Evolutionary conservation across 2,329 filamentous ascomycete species (phyloP).

Genomic region (Xylaria sp.): DNA sequence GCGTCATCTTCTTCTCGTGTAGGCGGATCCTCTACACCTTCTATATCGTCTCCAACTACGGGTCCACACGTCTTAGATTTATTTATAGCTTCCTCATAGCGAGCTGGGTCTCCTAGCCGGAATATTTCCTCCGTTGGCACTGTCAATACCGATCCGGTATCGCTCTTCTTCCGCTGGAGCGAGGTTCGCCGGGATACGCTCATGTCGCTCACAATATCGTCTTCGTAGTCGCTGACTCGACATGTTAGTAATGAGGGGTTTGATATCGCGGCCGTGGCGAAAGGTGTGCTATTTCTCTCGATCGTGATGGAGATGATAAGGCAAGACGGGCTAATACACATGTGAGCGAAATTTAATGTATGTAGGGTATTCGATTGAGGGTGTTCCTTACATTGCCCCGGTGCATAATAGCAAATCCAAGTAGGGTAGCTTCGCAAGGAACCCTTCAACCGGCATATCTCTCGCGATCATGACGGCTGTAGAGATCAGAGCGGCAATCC

Average conservation of each 20-base stretch:
- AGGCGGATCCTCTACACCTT: constrained; percentile 4
- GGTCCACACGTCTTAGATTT: constrained; percentile 18
- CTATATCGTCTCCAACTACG: constrained; percentile 27
- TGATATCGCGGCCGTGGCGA: constrained; percentile 45
- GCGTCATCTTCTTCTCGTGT: constrained; percentile 36
- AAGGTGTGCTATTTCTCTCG: constrained; percentile 45
- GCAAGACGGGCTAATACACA: constrained; percentile 43
- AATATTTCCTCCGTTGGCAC: constrained; percentile 43
- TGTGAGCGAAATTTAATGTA: constrained; percentile 10
- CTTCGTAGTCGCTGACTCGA: constrained; percentile 40
- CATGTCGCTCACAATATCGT: constrained; percentile 41
- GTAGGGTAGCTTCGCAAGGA: constrained; percentile 46
- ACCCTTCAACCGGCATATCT: constrained; percentile 29
- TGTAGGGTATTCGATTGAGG: neutral
- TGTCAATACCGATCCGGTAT: constrained; percentile 39
- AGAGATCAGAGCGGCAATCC: constrained; percentile 47
- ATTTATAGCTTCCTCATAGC: neutral
- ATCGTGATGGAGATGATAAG: constrained; percentile 47
- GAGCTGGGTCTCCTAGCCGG: constrained; percentile 9
- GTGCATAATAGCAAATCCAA: constrained; percentile 47
- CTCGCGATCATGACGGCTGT: constrained; percentile 46
- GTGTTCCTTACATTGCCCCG: constrained; percentile 47
- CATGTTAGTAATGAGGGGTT: constrained; percentile 41
- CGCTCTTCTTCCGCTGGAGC: constrained; percentile 41
- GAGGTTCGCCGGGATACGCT: constrained; percentile 45